Base-by-base conservation (phyloP, 179 eudicot species). In the Carnegiea gigantea region DNA sequence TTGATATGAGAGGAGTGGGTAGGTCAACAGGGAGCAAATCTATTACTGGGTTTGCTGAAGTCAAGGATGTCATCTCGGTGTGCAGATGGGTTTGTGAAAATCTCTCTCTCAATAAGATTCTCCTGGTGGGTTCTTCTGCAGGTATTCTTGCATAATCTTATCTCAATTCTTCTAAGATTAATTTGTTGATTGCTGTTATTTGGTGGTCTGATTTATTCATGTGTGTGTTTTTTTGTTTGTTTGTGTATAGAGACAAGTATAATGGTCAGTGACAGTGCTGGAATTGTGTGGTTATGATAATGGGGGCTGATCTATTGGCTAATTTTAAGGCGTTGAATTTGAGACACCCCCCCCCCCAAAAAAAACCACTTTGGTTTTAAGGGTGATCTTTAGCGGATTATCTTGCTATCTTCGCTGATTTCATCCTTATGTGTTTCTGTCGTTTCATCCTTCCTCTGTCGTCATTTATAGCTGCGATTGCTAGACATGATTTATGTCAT, bases 121-220 rank as follows among this genome's bases (percentile, higher is more conserved):
- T 95, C 40, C 81, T 95, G 40, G 91, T 93, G 46, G 98, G 97
- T 83, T 91, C 98, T 78, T 93, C 95, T 80, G 98, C 97, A 83
- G 98, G 98, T 88, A 90, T 80, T 14, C 36, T 70, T 77, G 28
- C 54, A 40, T 23, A 21, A 9, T 70, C n/a, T 53, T 9, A 30
- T 72, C 23, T 44, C 23, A 73, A 57, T 62, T 57, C 17, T 18
- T 74, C 59, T 6, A 13, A 80, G 44, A 76, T 48, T 18, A 46
- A 67, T 75, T 76, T 59, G 15, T 57, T 70, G 46, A 51, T 77
- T 75, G 67, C 36, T 64, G 38, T 57, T 51, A 17, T 51, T 17
- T 2, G 57, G 9, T 51, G 57, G 57, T 51, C 4, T 40, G 9
- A 40, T 12, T 51, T 51, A 17, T 9, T 51, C 57, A 9, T 62